Evolutionary conservation across 2,329 filamentous ascomycete species (phyloP), one percentile per base, ranked within the genome.

Genomic region (Pseudogymnoascus verrucosus): DNA sequence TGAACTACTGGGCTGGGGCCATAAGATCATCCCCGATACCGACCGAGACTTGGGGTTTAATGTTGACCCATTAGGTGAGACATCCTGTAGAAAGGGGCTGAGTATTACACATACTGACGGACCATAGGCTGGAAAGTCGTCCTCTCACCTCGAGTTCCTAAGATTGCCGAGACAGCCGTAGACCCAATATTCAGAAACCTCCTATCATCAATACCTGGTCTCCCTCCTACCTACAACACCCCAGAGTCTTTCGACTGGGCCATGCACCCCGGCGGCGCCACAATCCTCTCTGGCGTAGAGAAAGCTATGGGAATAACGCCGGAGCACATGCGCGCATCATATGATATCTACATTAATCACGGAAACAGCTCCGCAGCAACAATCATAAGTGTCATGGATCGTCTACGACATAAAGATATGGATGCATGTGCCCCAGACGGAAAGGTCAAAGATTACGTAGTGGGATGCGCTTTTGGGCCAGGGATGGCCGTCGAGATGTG

Each of bases 331-430:
- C 80, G 86, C 59, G 86, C 87, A n/a, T 87, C 84, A 64, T 88
- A 88, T 70, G 83, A 88, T 66, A 83, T 85, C 16, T 90, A 90
- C 69, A 84, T 85, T 60, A 82, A 83, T 62, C 84, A 85, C 68
- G 88, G 88, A 1, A 91, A 90, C 74, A 85, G 83, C 39, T 87
- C 84, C 65, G 89, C 86, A 1, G 85, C 88, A 7, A 89, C 87
- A 2, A 84, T 90, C 11, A 84, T 89, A 68, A 85, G 84, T 66
- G 87, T 91, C 0, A 76, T 90, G 73, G 79, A 89, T 67, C 78
- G 81, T 11, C 68, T 90, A 68, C 78, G 87, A 5, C 72, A 76
- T 21, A 83, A 84, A 68, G 83, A 85, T 8, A 87, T 87, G 83
- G 84, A 86, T 64, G 77, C 76, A 3, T 61, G 82, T 6, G 82